Base-by-base conservation (phyloP, 805 yeast species). In the Pichia rugopelliculosa region DNA sequence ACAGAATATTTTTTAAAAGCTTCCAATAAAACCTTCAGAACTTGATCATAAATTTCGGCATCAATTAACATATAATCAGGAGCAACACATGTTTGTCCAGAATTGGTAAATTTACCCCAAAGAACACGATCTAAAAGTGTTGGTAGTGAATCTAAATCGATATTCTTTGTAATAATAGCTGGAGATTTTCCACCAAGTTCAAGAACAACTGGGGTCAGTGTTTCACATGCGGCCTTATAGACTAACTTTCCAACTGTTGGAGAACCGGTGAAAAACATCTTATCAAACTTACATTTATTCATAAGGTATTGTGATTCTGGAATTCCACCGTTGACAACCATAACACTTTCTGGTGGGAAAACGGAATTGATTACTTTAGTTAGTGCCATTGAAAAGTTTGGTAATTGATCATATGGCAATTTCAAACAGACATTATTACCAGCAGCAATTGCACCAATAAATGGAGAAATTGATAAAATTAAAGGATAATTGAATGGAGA, bases 101-200 rank as follows among this genome's bases (percentile, higher is more conserved):
- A 77, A 61, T 88, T 91, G 27, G 77, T 67, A 59, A 82, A 83
- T 56, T 83, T 79, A 17, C 90, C 91, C 86, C 93, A 87, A 1
- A 75, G 73, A 15, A 87, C 67, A 65, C 97, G 76, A 53, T 74
- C 74, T 23, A 88, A 70, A 38, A 72, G 53, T 1, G 68, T 63
- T 10, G 65, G 59, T 34, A 80, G 56, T 6, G 53, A 44, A 9
- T 26, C 20, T 48, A 77, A 53, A 69, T 71, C 41, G 69, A 73
- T 44, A 12, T 51, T 43, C 15, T 49, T 39, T 3, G 59, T 50
- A 11, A 90, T 69, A 56, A 89, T 75, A 2, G 78, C 85, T 0
- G 98, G 98, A 8, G 91, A 83, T 64, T 91, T 91, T 6, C 98
- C 98, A 46, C 98, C 97, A 40, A 90, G 71, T 66, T 90, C 98